Evolutionary conservation across 2,329 filamentous ascomycete species (phyloP).

Genomic region (Paraconiothyrium sp.): DNA sequence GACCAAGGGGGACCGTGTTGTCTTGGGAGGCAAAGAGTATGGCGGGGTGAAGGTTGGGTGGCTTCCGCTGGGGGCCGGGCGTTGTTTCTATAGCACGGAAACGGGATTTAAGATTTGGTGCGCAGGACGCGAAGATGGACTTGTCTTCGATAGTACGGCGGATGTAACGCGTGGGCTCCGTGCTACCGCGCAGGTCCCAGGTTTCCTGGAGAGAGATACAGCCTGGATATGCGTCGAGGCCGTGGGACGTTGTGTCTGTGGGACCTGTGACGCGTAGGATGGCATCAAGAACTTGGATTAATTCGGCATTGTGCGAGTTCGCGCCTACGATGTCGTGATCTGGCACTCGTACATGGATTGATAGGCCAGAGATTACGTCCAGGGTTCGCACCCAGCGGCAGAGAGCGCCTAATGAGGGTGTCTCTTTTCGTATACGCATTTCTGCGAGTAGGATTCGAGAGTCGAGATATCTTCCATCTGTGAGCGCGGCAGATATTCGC

Average conservation of each 20-base stretch:
- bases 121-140: conserved; percentile 50
- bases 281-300: conserved; percentile 70
- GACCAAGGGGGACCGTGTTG: conserved; percentile 63
- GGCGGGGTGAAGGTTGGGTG: conserved; percentile 73
- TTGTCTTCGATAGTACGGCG: conserved; percentile 69
- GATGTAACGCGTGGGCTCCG: conserved; percentile 54
- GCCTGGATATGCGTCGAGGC: conserved; percentile 39
- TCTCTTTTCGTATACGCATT: conserved; percentile 73
- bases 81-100: conserved; percentile 71
- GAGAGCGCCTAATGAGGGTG: conserved; percentile 73
- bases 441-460: conserved; percentile 72
- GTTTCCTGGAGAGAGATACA: conserved; percentile 68
- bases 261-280: conserved; percentile 71
- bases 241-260: conserved; percentile 58
- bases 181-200: conserved; percentile 66
- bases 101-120: conserved; percentile 34
- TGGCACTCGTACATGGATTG: conserved; percentile 61
- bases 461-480: conserved; percentile 72
- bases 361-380: conserved; percentile 73
- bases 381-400: conserved; percentile 78
- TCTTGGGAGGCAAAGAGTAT: conserved; percentile 70
- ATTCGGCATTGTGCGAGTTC: conserved; percentile 59
- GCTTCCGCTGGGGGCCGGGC: conserved; percentile 68
- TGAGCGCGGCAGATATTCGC: conserved; percentile 71
- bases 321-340: conserved; percentile 40